Percentiles rank a stretch among this genome's conserved stretches.
These are phyloP conservation scores for Ustilago xerochloae DNA, from an alignment of 1,284 basidiomycete species.

Conservation along the genomic window DNA sequence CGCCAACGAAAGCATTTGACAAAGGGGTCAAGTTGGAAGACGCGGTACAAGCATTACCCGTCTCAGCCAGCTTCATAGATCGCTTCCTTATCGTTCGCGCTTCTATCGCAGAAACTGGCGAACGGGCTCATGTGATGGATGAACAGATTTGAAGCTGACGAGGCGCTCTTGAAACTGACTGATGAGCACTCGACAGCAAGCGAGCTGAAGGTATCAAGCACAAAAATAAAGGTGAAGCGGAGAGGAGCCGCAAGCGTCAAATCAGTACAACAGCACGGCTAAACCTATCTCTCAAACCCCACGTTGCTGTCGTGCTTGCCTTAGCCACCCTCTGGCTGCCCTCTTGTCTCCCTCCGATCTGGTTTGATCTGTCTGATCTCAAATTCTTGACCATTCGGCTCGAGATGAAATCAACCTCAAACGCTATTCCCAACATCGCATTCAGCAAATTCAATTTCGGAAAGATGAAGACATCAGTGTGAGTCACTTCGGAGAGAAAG, in stretches of 20 bases:
- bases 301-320: no score
- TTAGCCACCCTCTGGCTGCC: no score
- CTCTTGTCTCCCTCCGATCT: background rate
- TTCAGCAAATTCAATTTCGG: background rate
- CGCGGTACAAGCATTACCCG: slow-evolving; percentile 73
- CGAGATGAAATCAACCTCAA: background rate
- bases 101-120: background rate
- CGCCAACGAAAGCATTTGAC: background rate
- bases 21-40: slow-evolving; percentile 3
- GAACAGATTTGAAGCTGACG: background rate
- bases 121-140: no score
- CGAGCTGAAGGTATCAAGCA: no score
- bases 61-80: slow-evolving; percentile 95
- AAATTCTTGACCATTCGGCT: background rate
- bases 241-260: background rate
- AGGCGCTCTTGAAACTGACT: no score
- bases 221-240: no score
- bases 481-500: background rate
- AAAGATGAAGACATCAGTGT: background rate
- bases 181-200: no score
- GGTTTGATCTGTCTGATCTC: no score
- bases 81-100: slow-evolving; percentile 83
- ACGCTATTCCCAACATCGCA: background rate
- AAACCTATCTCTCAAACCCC: background rate
- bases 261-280: background rate